Base-by-base conservation (phyloP, 257 asterid species). In the Forsythia viridissima region DNA sequence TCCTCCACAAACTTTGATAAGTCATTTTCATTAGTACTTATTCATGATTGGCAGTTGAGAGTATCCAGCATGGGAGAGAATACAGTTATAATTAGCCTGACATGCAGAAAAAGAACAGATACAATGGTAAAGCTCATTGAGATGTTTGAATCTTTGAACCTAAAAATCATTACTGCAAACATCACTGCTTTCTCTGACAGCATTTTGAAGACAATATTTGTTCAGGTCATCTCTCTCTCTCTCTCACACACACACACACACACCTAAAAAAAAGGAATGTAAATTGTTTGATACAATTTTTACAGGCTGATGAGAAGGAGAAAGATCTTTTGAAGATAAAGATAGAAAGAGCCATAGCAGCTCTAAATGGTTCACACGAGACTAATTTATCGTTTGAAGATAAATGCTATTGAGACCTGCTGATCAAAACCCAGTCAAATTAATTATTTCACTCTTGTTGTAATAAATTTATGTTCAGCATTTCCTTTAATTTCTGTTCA, bases 91-190 rank as follows among this genome's bases (percentile, higher is more conserved):
- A 91, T 94, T 24, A 94, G 97, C 88, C 85, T 94, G 77, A 85
- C 91, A 34, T 94, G 98, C 82, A 80, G 79, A 70, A 92, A 92
- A 79, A 85, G 91, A 87, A 78, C 77, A 75, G 96, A 94, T 83
- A 92, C 97, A 74, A 88, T 94, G 89, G 90, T 91, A n/a, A 91
- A 87, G 80, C 74, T 94, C 0, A 91, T 97, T 75, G 91, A 92
- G 42, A 82, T 87, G 21, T 94, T 94, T 61, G 98, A 92, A 72
- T 80, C 91, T 72, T 75, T 94, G 84, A 85, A 92, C 57, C 93
- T 92, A 86, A 92, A 89, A 80, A 79, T 94, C 80, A 86, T 92
- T 41, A 88, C 94, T 6, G 92, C 97, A 10, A 91, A 75, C 76
- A 89, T 94, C 78, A 84, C 92, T 73, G 86, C 96, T 52, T 86